A percentile compares a stretch with the other conserved stretches of the same genome.
These are phyloP conservation scores for Fusarium sambucinum DNA, from an alignment of 2,329 filamentous ascomycete genomes.

Conservation along the genomic window DNA sequence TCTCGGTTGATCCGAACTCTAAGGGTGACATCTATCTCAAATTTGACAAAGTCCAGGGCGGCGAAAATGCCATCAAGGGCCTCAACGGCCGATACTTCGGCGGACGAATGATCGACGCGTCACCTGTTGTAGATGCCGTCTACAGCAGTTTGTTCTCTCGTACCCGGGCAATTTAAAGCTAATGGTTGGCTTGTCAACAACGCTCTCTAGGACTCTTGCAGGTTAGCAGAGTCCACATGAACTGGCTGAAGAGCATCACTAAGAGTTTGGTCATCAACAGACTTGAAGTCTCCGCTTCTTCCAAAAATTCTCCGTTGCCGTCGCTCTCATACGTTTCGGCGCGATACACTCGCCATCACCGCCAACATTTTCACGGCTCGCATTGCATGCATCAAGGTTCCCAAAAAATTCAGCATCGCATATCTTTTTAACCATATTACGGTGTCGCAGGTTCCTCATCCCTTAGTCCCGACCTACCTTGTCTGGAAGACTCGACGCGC, in stretches of 20 bases:
- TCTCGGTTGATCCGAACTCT: constrained; percentile 92
- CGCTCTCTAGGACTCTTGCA: constrained; percentile 62
- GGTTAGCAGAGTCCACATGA: constrained; percentile 52
- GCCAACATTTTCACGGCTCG: constrained; percentile 26
- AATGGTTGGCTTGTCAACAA: constrained; percentile 62
- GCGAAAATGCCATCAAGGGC: constrained; percentile 97
- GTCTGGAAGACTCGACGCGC: constrained; percentile 27
- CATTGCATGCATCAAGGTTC: constrained; percentile 40
- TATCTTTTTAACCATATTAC: constrained; percentile 45
- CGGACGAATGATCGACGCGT: constrained; percentile 90
- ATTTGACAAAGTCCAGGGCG: constrained; percentile 94
- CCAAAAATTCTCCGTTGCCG: constrained; percentile 23
- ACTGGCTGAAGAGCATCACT: constrained; percentile 45
- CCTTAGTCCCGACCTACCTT: constrained; percentile 23
- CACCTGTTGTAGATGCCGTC: constrained; percentile 96
- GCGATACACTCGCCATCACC: constrained; percentile 15
- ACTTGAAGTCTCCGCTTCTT: constrained; percentile 46
- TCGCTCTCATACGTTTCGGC: constrained; percentile 17
- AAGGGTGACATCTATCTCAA: constrained; percentile 98
- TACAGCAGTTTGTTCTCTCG: constrained; percentile 97
- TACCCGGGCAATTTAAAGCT: constrained; percentile 82
- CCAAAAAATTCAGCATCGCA: constrained; percentile 28
- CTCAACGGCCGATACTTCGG: constrained; percentile 97
- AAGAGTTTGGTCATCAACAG: constrained; percentile 48
- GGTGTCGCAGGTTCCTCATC: constrained; percentile 46